These are phyloP conservation scores for Ophiostoma himal-ulmi DNA, from an alignment of 2,329 filamentous ascomycete species.

Conservation along the genomic window DNA sequence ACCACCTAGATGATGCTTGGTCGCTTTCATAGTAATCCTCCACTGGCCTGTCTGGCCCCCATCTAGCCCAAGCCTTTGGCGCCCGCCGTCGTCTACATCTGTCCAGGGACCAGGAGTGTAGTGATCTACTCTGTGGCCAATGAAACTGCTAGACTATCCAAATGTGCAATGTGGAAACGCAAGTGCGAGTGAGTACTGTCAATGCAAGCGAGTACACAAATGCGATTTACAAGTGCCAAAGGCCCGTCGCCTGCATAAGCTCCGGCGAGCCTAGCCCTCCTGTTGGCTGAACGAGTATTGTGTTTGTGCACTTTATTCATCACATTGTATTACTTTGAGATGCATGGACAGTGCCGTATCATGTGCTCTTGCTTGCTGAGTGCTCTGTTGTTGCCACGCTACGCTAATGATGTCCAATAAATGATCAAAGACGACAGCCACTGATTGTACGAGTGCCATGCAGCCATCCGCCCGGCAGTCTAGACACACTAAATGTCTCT, in stretches of 20 bases:
- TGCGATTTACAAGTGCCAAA: conserved; percentile 16
- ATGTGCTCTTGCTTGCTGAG: background rate
- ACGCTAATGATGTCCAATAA: background rate
- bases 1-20: background rate
- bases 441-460: background rate
- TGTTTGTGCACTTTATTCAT: background rate
- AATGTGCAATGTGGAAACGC: background rate
- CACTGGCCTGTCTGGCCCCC: background rate
- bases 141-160: background rate
- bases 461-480: background rate
- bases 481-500: too few species aligned
- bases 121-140: background rate
- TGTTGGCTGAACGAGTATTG: conserved; percentile 4
- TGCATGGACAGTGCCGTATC: background rate
- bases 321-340: background rate
- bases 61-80: background rate
- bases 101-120: background rate
- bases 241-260: conserved; percentile 6
- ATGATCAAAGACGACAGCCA: background rate
- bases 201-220: background rate
- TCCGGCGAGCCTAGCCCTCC: background rate
- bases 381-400: background rate
- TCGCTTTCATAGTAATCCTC: background rate
- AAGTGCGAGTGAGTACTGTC: background rate
- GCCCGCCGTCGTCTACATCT: background rate